Percentiles rank a stretch among this genome's conserved stretches.
phyloP scores from a whole-genome alignment of 176 grass and related monocot genomes.

The Zizania latifolia region DNA sequence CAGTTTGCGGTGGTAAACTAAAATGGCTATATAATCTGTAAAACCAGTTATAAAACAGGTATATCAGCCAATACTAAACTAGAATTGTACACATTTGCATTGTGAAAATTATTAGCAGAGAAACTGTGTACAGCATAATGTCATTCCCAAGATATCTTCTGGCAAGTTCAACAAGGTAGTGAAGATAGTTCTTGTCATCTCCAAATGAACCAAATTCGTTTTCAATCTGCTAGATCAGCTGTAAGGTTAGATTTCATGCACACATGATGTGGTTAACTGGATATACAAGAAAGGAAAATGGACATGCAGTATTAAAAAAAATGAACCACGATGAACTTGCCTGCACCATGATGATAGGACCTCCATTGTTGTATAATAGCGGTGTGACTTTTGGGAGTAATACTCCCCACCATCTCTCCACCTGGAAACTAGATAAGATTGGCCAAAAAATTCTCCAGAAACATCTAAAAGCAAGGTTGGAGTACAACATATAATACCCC shows the following conservation, averaged over 20 bases:
- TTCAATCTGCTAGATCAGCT: slow-evolving; percentile 61
- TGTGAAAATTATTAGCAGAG: slow-evolving; percentile 25
- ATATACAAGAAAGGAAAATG: slow-evolving; percentile 8
- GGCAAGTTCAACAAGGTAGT: slow-evolving; percentile 63
- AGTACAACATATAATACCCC: background rate
- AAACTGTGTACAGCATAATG: slow-evolving; percentile 58
- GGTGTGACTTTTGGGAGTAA: slow-evolving; percentile 70
- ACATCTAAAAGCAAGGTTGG: slow-evolving; percentile 11
- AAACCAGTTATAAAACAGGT: slow-evolving; percentile 1
- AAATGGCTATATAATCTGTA: background rate
- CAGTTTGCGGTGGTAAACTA: background rate
- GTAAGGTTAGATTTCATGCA: slow-evolving; percentile 30
- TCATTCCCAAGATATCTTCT: slow-evolving; percentile 71
- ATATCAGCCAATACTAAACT: background rate
- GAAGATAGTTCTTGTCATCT: slow-evolving; percentile 83
- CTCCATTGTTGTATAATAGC: slow-evolving; percentile 76
- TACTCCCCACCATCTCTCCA: slow-evolving; percentile 84
- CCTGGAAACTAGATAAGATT: slow-evolving; percentile 45
- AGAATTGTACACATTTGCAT: slow-evolving; percentile 8
- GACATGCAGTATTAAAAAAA: background rate
- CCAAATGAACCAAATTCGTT: slow-evolving; percentile 98
- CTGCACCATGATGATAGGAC: slow-evolving; percentile 93
- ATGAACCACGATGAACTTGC: slow-evolving; percentile 38
- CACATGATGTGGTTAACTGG: slow-evolving; percentile 1
- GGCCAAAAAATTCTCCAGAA: slow-evolving; percentile 25